A percentile compares a stretch with the other conserved stretches of the same genome.
These are phyloP conservation scores for Pseudopithomyces maydicus DNA, from an alignment of 2,329 filamentous ascomycete genomes.

Conservation along the genomic window DNA sequence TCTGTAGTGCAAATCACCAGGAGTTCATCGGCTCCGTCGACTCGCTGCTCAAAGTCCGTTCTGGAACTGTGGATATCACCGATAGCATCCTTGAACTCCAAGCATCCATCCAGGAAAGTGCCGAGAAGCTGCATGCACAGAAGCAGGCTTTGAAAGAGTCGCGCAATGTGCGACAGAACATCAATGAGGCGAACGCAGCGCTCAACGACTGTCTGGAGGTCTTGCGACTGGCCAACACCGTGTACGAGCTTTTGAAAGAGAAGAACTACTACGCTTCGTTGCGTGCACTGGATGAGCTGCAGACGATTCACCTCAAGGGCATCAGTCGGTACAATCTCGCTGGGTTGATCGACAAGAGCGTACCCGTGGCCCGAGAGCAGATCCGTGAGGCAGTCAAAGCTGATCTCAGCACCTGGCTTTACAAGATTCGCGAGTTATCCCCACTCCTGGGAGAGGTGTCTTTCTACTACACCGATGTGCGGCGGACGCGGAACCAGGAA, in stretches of 20 bases:
- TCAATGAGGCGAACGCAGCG: conserved; percentile 87
- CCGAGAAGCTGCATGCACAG: conserved; percentile 90
- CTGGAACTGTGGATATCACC: conserved; percentile 87
- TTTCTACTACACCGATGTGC: conserved; percentile 92
- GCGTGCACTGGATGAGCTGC: conserved; percentile 90
- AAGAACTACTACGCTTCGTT: conserved; percentile 96
- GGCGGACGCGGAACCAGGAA: conserved; percentile 81
- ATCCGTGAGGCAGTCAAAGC: conserved; percentile 98
- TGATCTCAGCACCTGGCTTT: conserved; percentile 96
- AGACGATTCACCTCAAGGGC: conserved; percentile 94
- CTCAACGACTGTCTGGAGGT: conserved; percentile 92
- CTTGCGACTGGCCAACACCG: conserved; percentile 87
- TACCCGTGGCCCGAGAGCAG: conserved; percentile 87
- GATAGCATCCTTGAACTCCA: conserved; percentile 91
- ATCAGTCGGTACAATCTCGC: conserved; percentile 94
- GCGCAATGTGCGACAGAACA: conserved; percentile 89
- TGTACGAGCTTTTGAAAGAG: conserved; percentile 86
- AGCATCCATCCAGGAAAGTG: conserved; percentile 92
- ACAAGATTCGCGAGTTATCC: conserved; percentile 90
- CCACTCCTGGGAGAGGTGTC: conserved; percentile 95
- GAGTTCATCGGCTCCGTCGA: conserved; percentile 95
- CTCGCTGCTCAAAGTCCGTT: conserved; percentile 87
- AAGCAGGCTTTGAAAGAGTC: conserved; percentile 95
- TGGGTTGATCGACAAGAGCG: conserved; percentile 93
- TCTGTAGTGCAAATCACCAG: conserved; percentile 94